Percentiles rank a stretch among this genome's conserved stretches.
These are phyloP conservation scores for Cercospora zeae-maydis DNA, from an alignment of 2,329 filamentous ascomycete genomes.

Conservation along the genomic window DNA sequence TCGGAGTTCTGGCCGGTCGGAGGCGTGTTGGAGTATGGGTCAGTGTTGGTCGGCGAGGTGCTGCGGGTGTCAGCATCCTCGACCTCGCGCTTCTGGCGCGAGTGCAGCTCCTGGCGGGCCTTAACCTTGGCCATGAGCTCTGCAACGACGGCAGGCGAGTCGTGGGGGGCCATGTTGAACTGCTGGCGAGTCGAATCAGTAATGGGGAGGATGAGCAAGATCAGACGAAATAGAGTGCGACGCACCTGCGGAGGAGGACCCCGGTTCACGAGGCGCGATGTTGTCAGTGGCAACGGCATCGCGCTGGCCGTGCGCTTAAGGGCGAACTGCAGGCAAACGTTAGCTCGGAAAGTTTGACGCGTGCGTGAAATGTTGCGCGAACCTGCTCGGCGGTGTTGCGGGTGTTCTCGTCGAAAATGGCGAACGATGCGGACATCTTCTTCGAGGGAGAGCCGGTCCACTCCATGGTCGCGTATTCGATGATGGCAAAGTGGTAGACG, in stretches of 20 bases:
- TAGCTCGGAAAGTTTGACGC: constrained; percentile 12
- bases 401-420: constrained; percentile 27
- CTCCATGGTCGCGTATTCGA: constrained; percentile 22
- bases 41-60: constrained; percentile 29
- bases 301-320: constrained; percentile 27
- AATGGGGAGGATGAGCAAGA: constrained; percentile 19
- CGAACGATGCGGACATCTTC: constrained; percentile 24
- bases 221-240: constrained; percentile 16
- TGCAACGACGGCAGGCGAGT: constrained; percentile 52
- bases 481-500: not conserved
- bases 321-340: constrained; percentile 17
- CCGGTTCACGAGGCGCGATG: constrained; percentile 38
- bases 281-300: constrained; percentile 36
- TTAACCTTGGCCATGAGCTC: constrained; percentile 68
- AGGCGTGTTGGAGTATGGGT: constrained; percentile 32
- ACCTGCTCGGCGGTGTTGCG: constrained; percentile 19
- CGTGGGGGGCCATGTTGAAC: constrained; percentile 14
- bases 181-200: constrained; percentile 14
- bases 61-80: constrained; percentile 39
- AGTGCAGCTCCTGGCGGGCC: constrained; percentile 63
- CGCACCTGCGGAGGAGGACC: constrained; percentile 22
- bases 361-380: constrained; percentile 10
- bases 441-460: constrained; percentile 26
- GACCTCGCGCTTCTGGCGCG: constrained; percentile 56
- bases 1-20: constrained; percentile 26